A percentile compares a stretch with the other conserved stretches of the same genome.
These are phyloP conservation scores for Backusella australiensis DNA, from an alignment of 192 early-diverging fungal species.

Conservation along the genomic window DNA sequence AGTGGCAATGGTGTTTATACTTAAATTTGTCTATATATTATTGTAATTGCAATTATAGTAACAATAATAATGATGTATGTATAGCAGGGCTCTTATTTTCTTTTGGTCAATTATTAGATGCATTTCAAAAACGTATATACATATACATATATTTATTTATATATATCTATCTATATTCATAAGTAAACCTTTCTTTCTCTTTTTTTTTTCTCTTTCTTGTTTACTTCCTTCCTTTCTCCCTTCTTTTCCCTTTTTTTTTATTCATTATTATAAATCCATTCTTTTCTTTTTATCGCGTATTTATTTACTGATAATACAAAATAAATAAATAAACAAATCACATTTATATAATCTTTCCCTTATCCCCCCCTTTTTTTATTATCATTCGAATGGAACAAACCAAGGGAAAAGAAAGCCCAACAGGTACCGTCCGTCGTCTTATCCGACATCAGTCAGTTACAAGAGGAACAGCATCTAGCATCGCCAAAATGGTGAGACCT, in stretches of 20 bases:
- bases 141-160: neutral
- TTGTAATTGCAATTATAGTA: neutral
- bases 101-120: neutral
- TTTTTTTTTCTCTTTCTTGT: neutral
- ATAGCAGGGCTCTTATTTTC: neutral
- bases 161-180: neutral
- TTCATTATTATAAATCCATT: neutral
- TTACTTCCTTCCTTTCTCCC: neutral
- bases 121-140: neutral
- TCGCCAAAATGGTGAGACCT: slow-evolving; percentile 6
- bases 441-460: slow-evolving; percentile 7
- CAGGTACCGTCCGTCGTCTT: neutral
- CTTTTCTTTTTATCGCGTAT: neutral
- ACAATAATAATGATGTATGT: neutral
- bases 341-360: neutral
- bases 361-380: neutral
- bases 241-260: neutral
- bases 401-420: neutral
- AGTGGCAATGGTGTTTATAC: neutral
- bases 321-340: neutral
- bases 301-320: neutral
- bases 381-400: neutral
- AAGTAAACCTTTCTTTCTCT: no score
- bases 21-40: neutral
- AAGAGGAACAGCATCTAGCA: slow-evolving; percentile 9